Conservation (phyloP, 768 basidiomycete genomes). For the Clavaria fumosa region DNA sequence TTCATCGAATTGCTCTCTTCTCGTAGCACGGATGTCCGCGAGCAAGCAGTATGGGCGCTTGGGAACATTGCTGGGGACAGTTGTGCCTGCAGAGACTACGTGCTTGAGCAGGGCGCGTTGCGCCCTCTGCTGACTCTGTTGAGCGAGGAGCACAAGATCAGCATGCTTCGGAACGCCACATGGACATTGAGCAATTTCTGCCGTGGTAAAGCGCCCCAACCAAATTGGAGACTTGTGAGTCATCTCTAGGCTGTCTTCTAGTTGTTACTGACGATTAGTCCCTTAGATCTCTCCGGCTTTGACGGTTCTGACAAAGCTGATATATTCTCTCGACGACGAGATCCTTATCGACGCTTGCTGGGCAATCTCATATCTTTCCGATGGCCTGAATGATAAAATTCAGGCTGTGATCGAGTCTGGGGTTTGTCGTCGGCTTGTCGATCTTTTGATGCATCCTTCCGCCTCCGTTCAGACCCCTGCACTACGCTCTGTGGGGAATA, state of each 20-base stretch:
- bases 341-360: conserved; percentile 99
- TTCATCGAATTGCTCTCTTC: conserved; percentile 95
- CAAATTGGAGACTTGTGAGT: conserved; percentile 90
- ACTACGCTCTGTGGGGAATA: conserved; percentile 95
- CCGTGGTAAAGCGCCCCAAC: conserved; percentile 93
- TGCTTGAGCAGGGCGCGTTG: conserved; percentile 84
- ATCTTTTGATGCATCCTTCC: conserved; percentile 88
- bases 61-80: conserved; percentile 99
- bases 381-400: conserved; percentile 98
- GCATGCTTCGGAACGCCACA: conserved; percentile 96
- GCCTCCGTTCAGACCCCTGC: conserved; percentile 97
- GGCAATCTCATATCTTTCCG: conserved; percentile 98
- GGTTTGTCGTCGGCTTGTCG: conserved; percentile 93
- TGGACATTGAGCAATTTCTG: conserved; percentile 99
- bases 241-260: conserved; percentile 4
- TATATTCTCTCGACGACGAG: conserved; percentile 98
- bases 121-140: conserved; percentile 79
- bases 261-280: conserved; percentile 10
- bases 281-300: conserved; percentile 88
- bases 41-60: conserved; percentile 98
- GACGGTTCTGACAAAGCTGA: conserved; percentile 92
- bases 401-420: conserved; percentile 99
- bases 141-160: conserved; percentile 96
- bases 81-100: conserved; percentile 93
- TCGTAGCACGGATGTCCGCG: conserved; percentile 89